Base-by-base conservation (phyloP, 1,139 yeast species). In the Wickerhamiella infanticola region DNA sequence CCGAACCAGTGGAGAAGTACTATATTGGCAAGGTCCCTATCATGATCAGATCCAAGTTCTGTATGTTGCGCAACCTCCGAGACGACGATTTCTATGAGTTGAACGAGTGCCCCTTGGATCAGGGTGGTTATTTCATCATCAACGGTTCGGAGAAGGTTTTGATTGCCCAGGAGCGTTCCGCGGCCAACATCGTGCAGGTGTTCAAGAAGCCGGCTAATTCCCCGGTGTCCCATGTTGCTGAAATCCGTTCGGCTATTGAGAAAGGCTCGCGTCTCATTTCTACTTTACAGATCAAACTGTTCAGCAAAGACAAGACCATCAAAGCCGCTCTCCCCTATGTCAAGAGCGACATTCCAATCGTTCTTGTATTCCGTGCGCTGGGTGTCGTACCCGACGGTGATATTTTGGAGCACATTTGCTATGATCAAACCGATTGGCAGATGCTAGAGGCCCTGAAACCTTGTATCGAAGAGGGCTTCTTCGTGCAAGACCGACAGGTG, bases 311-410 rank as follows among this genome's bases (percentile, higher is more conserved):
- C 62, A 70, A 80, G 39, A 85, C 96, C 18, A 86, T 90, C 59
- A 85, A 83, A 62, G 97, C 97, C 1, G 86, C 97, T 0, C 70
- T 90, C 56, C 99, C 99, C 1, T 93, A 90, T 60, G 88, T 93
- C 57, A 85, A 86, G 62, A 93, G 90, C 58, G 99, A 90, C 63
- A 82, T 90, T 51, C 98, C 98, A 36, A 88, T 90, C 58, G 95
- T 90, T 35, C 81, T 90, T 61, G 96, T 93, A 23, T 90, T 90
- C 67, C 76, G 98, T 70, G 99, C 99, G 18, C 73, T 93, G 53
- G 99, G 99, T 56, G 93, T 90, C 47, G 96, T 93, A 25, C 97
- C 97, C 26, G 99, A 90, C 70, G 97, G 98, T 63, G 99, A 93
- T 69, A 93, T 90, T 59, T 71, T 93, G 57, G 97, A 90, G 65